These are phyloP conservation scores for Schizophyllum commune DNA, from an alignment of 1,284 basidiomycete genomes.

Conservation along the genomic window DNA sequence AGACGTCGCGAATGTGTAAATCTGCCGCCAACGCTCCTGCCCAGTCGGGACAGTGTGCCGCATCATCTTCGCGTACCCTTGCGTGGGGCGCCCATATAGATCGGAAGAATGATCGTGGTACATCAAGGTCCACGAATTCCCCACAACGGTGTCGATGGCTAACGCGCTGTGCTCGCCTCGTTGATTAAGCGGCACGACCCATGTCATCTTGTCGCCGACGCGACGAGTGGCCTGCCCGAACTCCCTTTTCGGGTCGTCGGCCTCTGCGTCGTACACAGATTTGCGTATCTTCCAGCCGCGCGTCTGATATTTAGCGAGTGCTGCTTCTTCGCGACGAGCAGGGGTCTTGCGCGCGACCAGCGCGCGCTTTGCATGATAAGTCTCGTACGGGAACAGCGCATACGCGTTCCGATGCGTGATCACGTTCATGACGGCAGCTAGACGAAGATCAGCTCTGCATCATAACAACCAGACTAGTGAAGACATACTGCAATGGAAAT, in stretches of 20 bases:
- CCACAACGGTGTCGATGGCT: background rate
- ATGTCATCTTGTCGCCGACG: background rate
- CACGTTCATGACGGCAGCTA: slow-evolving; percentile 15
- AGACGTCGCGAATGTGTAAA: background rate
- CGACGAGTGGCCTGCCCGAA: background rate
- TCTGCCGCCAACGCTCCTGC: background rate
- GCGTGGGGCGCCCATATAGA: background rate
- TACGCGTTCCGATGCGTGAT: slow-evolving; percentile 11
- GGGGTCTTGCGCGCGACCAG: background rate
- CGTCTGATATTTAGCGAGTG: background rate
- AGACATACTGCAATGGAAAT: background rate
- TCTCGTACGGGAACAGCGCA: slow-evolving; percentile 11
- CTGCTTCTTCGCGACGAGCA: background rate
- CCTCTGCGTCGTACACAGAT: background rate
- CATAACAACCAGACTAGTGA: background rate
- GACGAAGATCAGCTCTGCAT: background rate
- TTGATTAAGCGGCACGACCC: background rate
- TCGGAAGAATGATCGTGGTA: background rate
- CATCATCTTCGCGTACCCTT: background rate
- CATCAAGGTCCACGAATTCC: background rate
- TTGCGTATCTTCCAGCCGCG: background rate
- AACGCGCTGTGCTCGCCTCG: background rate
- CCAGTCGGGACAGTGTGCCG: background rate
- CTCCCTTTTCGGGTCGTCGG: background rate
- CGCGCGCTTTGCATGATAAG: slow-evolving; percentile 6